These are phyloP conservation scores for Leptographium flavum DNA, from an alignment of 2,329 filamentous ascomycete species.

Conservation along the genomic window DNA sequence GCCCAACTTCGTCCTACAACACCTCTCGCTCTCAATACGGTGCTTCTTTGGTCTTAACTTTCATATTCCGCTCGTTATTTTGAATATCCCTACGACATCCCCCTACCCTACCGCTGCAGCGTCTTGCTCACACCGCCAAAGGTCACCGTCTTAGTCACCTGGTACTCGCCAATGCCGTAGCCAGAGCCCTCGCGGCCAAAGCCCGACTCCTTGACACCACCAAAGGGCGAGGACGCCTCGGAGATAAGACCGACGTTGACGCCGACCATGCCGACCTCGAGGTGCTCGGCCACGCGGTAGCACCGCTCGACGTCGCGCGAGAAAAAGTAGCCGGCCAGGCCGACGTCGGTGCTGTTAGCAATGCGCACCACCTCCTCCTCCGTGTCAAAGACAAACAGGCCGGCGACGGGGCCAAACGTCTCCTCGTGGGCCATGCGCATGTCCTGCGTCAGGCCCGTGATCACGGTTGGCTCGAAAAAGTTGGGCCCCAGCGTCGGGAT, in stretches of 20 bases:
- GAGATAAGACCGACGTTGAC: constrained; percentile 62
- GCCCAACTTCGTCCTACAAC: too few species aligned
- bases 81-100: too few species aligned
- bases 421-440: constrained; percentile 82
- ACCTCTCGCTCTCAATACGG: too few species aligned
- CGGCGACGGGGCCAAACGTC: constrained; percentile 90
- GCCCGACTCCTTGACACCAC: constrained; percentile 70
- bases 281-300: constrained; percentile 47
- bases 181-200: constrained; percentile 67
- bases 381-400: constrained; percentile 74
- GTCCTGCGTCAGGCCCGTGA: constrained; percentile 70
- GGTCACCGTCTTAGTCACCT: constrained; percentile 55
- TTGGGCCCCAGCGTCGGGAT: constrained; percentile 63
- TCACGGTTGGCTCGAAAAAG: constrained; percentile 82
- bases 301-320: constrained; percentile 47
- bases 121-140: constrained; percentile 40
- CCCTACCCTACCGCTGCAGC: constrained; percentile 23
- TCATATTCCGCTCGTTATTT: too few species aligned
- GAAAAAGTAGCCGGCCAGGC: constrained; percentile 91
- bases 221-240: constrained; percentile 49
- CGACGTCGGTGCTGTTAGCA: constrained; percentile 73
- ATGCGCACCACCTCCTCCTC: constrained; percentile 77
- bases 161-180: constrained; percentile 66
- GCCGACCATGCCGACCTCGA: constrained; percentile 81
- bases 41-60: too few species aligned